These are phyloP conservation scores for Scheffersomyces titani DNA, from an alignment of 1,139 yeast genomes.

Conservation along the genomic window DNA sequence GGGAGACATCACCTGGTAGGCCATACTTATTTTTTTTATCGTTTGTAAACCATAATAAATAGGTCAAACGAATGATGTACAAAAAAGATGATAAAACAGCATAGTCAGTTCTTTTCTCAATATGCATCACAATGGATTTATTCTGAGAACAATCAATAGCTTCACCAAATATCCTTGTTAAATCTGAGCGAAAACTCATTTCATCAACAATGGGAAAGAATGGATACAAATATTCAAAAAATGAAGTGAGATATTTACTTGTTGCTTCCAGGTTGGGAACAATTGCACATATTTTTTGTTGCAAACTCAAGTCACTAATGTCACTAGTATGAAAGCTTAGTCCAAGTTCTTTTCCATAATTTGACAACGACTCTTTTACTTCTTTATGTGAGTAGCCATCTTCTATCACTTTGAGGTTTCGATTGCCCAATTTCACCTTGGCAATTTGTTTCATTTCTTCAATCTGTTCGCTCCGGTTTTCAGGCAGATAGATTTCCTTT, in stretches of 20 bases:
- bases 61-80: constrained; percentile 9
- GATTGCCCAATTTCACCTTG: constrained; percentile 8
- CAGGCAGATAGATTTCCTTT: constrained; percentile 3
- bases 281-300: constrained; percentile 5
- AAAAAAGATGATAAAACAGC: constrained; percentile 9
- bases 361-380: constrained; percentile 13
- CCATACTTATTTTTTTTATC: background rate
- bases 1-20: background rate
- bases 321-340: constrained; percentile 4
- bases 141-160: background rate
- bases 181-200: constrained; percentile 7
- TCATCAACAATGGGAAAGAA: constrained; percentile 14
- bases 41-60: constrained; percentile 2
- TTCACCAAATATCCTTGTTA: constrained; percentile 6
- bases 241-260: constrained; percentile 7
- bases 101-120: constrained; percentile 9
- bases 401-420: constrained; percentile 13
- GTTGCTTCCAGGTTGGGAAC: constrained; percentile 7
- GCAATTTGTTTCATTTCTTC: constrained; percentile 7
- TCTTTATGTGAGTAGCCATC: constrained; percentile 11
- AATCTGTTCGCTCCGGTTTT: background rate
- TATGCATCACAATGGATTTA: background rate
- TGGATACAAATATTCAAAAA: constrained; percentile 10
- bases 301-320: constrained; percentile 4
- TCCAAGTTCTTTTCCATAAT: constrained; percentile 9